Evolutionary conservation across 148 eudicot genomes (phyloP), one percentile per base, ranked within the genome.

Genomic region (Amaranthus cruentus): DNA sequence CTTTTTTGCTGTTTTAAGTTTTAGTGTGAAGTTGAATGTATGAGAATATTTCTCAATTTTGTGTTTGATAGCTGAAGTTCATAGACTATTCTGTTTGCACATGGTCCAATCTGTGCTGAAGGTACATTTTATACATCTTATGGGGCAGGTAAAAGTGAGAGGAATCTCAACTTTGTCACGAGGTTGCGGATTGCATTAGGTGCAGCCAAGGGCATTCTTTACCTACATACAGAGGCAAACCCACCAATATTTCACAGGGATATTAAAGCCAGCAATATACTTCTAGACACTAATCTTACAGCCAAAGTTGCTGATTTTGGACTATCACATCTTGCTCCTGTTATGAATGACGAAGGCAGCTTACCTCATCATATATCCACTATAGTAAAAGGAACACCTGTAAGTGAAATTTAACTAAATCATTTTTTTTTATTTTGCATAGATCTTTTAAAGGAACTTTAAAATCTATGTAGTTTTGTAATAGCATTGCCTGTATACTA

Each of bases 271-370:
- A 88, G 86, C 85, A 93, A 93, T 84, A 93, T 93, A 58, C 84
- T 91, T 72, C 70, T 91, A 53, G 97, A 91, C 75, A 63, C 87
- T 10, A 78, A 80, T 55, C 72, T 86, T 64, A 82, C 78, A 47
- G 87, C 97, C n/a, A 91, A 91, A 83, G 97, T 91, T 72, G 86
- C 97, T 65, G 97, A 91, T 79, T 91, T 91, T 81, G 97, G 97
- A 68, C 77, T 91, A 50, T 91, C 97, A 5, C 84, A 87, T 61
- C 90, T 91, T 69, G 97, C 94, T 59, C 97, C 97, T 50, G 81
- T 85, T 12, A 58, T 84, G 49, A 90, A 89, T 60, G 86, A 84
- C 76, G 79, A 85, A 69, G 90, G 89, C 57, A 60, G 21, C 65
- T 44, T 53, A 46, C 84, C 89, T 55, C 49, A 66, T 62, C 84